These are phyloP conservation scores for Cutaneotrichosporon daszewskae DNA, from an alignment of 1,284 basidiomycete genomes.

Conservation along the genomic window DNA sequence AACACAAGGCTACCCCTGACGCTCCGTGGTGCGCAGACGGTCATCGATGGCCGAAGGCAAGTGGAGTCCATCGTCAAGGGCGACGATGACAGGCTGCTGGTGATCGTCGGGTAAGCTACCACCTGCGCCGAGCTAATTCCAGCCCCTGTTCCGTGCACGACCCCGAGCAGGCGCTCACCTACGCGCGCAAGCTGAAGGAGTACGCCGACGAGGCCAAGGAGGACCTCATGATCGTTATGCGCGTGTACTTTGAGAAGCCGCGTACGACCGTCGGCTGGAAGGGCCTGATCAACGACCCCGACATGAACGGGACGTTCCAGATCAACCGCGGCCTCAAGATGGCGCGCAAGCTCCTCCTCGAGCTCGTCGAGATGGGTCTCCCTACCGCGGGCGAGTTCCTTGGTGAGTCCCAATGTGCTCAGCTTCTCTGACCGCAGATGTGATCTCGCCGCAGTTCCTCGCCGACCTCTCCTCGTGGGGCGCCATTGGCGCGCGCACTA, in stretches of 20 bases:
- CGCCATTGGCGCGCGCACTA: slow-evolving; percentile 94
- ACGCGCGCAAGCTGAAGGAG: slow-evolving; percentile 68
- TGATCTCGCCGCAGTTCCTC: slow-evolving; percentile 70
- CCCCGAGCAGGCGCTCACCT: slow-evolving; percentile 73
- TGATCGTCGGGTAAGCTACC: slow-evolving; percentile 69
- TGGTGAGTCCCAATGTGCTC: slow-evolving; percentile 46
- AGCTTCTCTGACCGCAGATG: slow-evolving; percentile 49
- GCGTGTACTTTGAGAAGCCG: slow-evolving; percentile 94
- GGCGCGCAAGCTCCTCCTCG: slow-evolving; percentile 81
- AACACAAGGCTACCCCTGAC: slow-evolving; percentile 41
- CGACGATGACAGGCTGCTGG: slow-evolving; percentile 79
- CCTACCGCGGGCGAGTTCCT: slow-evolving; percentile 93
- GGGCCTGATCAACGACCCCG: slow-evolving; percentile 65
- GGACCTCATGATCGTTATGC: slow-evolving; percentile 92
- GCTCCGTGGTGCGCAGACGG: slow-evolving; percentile 51
- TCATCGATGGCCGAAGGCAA: slow-evolving; percentile 72
- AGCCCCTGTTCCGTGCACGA: slow-evolving; percentile 93
- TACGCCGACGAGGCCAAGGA: slow-evolving; percentile 77
- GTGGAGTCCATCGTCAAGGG: slow-evolving; percentile 75
- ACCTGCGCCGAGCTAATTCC: slow-evolving; percentile 2
- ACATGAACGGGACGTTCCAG: slow-evolving; percentile 86
- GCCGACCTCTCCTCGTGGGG: slow-evolving; percentile 84
- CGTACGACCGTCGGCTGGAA: slow-evolving; percentile 74
- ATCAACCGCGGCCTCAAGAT: slow-evolving; percentile 93
- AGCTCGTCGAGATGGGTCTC: slow-evolving; percentile 79